Conservation (phyloP, 1,284 basidiomycete genomes). For the Athelia sp. region DNA sequence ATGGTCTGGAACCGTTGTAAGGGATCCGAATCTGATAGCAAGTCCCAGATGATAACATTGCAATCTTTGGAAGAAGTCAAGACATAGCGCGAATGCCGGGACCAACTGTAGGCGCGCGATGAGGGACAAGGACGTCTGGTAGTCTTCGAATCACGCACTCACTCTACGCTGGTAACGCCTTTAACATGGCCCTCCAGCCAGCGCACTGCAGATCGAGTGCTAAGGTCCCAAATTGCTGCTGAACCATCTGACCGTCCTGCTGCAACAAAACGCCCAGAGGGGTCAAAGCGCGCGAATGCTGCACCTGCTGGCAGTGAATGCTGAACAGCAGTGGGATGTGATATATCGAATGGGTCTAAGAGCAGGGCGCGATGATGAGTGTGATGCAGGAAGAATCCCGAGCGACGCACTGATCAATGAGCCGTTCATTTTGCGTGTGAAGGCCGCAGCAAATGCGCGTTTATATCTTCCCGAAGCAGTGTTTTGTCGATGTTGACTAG, state of each 20-base stretch:
- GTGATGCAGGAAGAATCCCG: not conserved
- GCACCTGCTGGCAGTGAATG: slow-evolving; percentile 81
- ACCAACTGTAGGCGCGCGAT: slow-evolving; percentile 72
- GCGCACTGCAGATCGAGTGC: slow-evolving; percentile 79
- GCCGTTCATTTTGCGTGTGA: not conserved
- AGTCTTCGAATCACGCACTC: slow-evolving; percentile 26
- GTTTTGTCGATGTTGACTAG: too few species aligned
- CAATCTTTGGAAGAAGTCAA: slow-evolving; percentile 89
- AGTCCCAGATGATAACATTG: slow-evolving; percentile 94
- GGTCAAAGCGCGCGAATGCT: slow-evolving; percentile 79
- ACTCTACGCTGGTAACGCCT: slow-evolving; percentile 83
- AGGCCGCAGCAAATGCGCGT: too few species aligned
- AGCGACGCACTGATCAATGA: slow-evolving; percentile 3
- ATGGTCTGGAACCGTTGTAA: slow-evolving; percentile 68
- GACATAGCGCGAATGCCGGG: slow-evolving; percentile 84
- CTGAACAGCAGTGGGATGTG: slow-evolving; percentile 76
- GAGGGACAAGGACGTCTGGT: too few species aligned
- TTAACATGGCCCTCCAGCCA: slow-evolving; percentile 89
- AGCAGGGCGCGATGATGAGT: not conserved
- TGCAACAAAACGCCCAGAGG: slow-evolving; percentile 83
- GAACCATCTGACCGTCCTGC: slow-evolving; percentile 79
- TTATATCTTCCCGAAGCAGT: too few species aligned
- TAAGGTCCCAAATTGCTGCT: slow-evolving; percentile 90
- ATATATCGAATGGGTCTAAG: slow-evolving; percentile 64
- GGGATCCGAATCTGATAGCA: slow-evolving; percentile 66